phyloP scores from a whole-genome alignment of 352 stramenopile species.

The Phytophthora pini region DNA sequence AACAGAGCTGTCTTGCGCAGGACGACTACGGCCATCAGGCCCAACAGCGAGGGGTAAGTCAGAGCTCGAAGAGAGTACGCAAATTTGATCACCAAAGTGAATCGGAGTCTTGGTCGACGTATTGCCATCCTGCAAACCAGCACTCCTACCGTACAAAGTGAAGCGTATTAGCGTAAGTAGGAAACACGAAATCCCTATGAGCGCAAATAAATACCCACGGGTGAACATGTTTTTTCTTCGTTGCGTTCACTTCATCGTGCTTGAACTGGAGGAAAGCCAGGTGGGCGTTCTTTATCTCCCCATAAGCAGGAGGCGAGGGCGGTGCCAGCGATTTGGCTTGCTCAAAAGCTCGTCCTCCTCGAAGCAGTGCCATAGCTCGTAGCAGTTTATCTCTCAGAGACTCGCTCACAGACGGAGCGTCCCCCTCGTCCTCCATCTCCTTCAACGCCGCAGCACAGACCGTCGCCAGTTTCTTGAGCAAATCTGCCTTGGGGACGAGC shows the following conservation, averaged over 20 bases:
- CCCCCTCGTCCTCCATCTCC: conserved; percentile 17
- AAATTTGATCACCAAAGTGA: conserved; percentile 69
- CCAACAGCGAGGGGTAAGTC: conserved; percentile 60
- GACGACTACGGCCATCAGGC: conserved; percentile 44
- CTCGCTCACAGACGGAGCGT: conserved; percentile 5
- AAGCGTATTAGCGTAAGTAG: neutral
- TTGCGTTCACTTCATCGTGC: conserved; percentile 12
- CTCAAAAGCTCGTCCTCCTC: conserved; percentile 36
- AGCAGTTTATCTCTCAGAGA: conserved; percentile 34
- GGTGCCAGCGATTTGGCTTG: conserved; percentile 21
- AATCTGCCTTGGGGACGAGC: conserved; percentile 30
- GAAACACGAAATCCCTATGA: too few relatives aligned
- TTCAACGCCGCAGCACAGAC: conserved; percentile 25
- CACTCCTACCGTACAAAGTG: conserved; percentile 22
- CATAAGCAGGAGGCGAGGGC: conserved; percentile 15
- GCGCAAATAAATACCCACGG: conserved; percentile 19
- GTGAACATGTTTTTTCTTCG: conserved; percentile 25
- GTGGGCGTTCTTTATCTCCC: conserved; percentile 59
- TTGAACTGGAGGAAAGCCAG: conserved; percentile 70
- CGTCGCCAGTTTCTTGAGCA: conserved; percentile 45
- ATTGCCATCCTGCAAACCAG: conserved; percentile 51
- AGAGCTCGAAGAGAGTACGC: conserved; percentile 52
- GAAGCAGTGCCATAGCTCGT: conserved; percentile 37
- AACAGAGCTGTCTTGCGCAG: conserved; percentile 17
- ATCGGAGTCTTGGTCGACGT: conserved; percentile 53